phyloP scores from a whole-genome alignment of 2,329 filamentous ascomycete species.

The Penicillium olsonii region DNA sequence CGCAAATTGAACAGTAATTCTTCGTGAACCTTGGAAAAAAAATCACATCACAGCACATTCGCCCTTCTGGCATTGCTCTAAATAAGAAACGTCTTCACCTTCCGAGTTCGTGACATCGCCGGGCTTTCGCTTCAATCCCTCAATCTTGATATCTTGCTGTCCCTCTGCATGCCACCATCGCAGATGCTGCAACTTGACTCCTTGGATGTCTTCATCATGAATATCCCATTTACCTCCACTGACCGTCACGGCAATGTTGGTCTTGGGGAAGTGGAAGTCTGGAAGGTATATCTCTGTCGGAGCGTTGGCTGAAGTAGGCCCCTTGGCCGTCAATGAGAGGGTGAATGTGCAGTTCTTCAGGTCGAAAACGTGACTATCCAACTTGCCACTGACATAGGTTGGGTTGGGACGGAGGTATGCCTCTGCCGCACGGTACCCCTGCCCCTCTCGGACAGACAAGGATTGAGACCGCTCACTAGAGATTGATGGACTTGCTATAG shows the following conservation, averaged over 20 bases:
- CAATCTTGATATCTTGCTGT: slow-evolving; percentile 75
- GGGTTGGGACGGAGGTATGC: slow-evolving; percentile 88
- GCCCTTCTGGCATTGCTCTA: slow-evolving; percentile 61
- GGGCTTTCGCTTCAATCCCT: slow-evolving; percentile 67
- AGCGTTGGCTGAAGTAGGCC: slow-evolving; percentile 60
- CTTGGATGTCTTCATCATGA: slow-evolving; percentile 68
- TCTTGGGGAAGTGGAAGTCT: slow-evolving; percentile 85
- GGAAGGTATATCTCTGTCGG: slow-evolving; percentile 86
- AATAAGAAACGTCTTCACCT: slow-evolving; percentile 74
- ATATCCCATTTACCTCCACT: slow-evolving; percentile 91
- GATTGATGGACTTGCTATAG: slow-evolving; percentile 60
- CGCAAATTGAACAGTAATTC: too few species aligned
- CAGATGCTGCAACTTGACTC: slow-evolving; percentile 70
- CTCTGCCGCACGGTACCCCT: slow-evolving; percentile 86
- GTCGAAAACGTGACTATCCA: slow-evolving; percentile 77
- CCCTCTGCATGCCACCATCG: slow-evolving; percentile 93
- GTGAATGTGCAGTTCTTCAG: slow-evolving; percentile 75
- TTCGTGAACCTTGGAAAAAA: background rate
- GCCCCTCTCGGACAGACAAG: slow-evolving; percentile 59
- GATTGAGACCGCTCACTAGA: slow-evolving; percentile 56
- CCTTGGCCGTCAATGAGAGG: slow-evolving; percentile 66
- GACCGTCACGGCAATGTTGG: slow-evolving; percentile 70
- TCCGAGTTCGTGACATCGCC: slow-evolving; percentile 47
- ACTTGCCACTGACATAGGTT: slow-evolving; percentile 69
- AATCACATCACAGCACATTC: slow-evolving; percentile 54